Evolutionary conservation across 192 early-diverging fungal species (phyloP).

Genomic region (Coemansia reversa): DNA sequence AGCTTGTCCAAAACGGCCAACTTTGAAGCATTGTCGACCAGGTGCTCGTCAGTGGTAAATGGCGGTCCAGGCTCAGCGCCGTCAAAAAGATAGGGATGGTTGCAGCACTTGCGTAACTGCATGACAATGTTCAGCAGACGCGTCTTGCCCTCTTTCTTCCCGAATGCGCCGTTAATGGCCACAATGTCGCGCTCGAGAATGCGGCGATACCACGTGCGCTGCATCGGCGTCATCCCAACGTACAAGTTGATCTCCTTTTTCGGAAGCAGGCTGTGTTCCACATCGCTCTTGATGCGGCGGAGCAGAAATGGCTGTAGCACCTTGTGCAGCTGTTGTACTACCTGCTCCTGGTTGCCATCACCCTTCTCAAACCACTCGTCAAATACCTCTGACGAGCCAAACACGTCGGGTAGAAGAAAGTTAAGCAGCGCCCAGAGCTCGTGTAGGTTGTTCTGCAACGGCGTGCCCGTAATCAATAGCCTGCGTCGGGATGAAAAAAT

Average conservation of each 20-base stretch:
- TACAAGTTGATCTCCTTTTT: slow-evolving; percentile 94
- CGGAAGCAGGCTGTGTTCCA: slow-evolving; percentile 92
- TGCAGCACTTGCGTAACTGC: slow-evolving; percentile 90
- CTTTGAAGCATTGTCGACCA: slow-evolving; percentile 93
- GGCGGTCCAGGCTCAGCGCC: slow-evolving; percentile 95
- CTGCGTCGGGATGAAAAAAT: slow-evolving; percentile 84
- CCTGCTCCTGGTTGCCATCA: slow-evolving; percentile 57
- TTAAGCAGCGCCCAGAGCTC: slow-evolving; percentile 99
- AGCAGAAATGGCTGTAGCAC: slow-evolving; percentile 74
- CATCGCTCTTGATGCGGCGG: slow-evolving; percentile 88
- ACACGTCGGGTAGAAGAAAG: slow-evolving; percentile 96
- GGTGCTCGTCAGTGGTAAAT: slow-evolving; percentile 93
- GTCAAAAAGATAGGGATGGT: slow-evolving; percentile 89
- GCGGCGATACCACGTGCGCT: slow-evolving; percentile 93
- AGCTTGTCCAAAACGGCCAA: slow-evolving; percentile 93
- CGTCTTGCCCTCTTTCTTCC: slow-evolving; percentile 84
- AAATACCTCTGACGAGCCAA: slow-evolving; percentile 91
- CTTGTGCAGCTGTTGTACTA: slow-evolving; percentile 70
- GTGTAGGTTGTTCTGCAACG: slow-evolving; percentile 96
- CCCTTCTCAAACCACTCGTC: slow-evolving; percentile 84
- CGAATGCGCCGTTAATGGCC: slow-evolving; percentile 84
- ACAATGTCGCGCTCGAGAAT: slow-evolving; percentile 96
- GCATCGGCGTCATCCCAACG: slow-evolving; percentile 91
- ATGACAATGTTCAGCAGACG: slow-evolving; percentile 94
- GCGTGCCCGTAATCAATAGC: slow-evolving; percentile 92